Base-by-base conservation (phyloP, 495 filamentous ascomycete genomes). In the Apiosordaria backusii region DNA sequence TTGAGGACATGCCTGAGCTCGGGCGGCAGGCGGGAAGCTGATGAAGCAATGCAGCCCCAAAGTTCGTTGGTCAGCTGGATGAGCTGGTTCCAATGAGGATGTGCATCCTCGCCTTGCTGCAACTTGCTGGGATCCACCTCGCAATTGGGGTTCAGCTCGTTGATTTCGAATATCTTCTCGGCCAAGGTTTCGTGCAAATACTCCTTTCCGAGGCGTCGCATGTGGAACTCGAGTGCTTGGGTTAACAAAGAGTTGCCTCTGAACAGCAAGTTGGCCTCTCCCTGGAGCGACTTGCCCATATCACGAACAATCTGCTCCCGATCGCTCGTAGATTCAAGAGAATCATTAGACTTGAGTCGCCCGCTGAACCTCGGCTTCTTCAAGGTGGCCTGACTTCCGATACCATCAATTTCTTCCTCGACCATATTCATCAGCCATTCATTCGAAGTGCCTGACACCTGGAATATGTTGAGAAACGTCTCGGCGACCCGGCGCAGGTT, bases 371-470 rank as follows among this genome's bases (percentile, higher is more conserved):
- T 83, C 25, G 92, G 79, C 57, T 90, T 86, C 66, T 84, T 88
- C 61, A 88, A 81, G 1, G 86, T 82, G 16, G 83, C 80, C 70
- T 97, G 93, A 74, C 89, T 96, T 66, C 90, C 87, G 10, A 93
- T 85, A 7, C 92, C 94, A 72, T 98, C 95, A 63, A 99, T 98
- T 75, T 99, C 95, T 69, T 97, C 93, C 73, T 99, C 96, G 13
- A 96, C 91, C 60, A 99, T 82, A 2, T 90, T 87, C 78, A 92
- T 95, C 26, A 99, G 84, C 95, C 95, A 99, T 60, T 97, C 92
- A 50, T 84, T 87, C 15, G 91, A 89, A 61, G 87, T 86, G 4
- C 92, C 93, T n/a, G 92, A 93, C 15, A 97, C 96, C 74, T 99
- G 95, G 72, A 91, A 99, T 62, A 99, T 96, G 71, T 97, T 92